Percentiles rank a stretch among this genome's conserved stretches.
These are phyloP conservation scores for Coemansia sp. DNA, from an alignment of 192 early-diverging fungal species.

Conservation along the genomic window DNA sequence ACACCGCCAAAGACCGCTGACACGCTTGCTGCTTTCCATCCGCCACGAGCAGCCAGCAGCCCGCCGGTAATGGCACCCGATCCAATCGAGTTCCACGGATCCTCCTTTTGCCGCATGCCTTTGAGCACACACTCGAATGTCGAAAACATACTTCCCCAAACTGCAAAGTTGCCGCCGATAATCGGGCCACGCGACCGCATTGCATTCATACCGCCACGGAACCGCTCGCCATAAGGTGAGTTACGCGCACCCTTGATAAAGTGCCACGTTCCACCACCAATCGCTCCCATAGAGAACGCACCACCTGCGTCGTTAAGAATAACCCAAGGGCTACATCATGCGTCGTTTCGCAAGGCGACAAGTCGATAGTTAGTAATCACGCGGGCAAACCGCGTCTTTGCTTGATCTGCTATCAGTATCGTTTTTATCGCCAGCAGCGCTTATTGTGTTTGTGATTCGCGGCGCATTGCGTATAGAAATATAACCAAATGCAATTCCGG, in stretches of 20 bases:
- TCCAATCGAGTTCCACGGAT: slow-evolving; percentile 96
- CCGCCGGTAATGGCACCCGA: slow-evolving; percentile 95
- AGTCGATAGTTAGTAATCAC: not conserved
- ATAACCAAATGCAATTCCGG: not conserved
- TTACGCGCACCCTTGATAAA: slow-evolving; percentile 98
- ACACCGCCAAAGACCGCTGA: slow-evolving; percentile 91
- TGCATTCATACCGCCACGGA: slow-evolving; percentile 78
- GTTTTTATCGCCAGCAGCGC: not conserved
- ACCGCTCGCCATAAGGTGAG: slow-evolving; percentile 92
- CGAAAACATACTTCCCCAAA: slow-evolving; percentile 98
- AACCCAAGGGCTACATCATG: slow-evolving; percentile 66
- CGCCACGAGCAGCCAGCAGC: slow-evolving; percentile 83
- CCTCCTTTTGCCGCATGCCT: slow-evolving; percentile 94
- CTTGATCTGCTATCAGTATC: not conserved
- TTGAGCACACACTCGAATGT: slow-evolving; percentile 95
- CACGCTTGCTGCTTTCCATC: slow-evolving; percentile 68
- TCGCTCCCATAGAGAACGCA: slow-evolving; percentile 94
- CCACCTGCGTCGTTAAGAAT: slow-evolving; percentile 81
- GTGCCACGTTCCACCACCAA: slow-evolving; percentile 96
- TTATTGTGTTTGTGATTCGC: not conserved
- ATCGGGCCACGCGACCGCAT: slow-evolving; percentile 94
- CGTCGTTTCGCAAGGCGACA: not conserved
- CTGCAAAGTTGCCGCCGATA: slow-evolving; percentile 97
- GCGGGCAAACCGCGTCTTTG: not conserved
- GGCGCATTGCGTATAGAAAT: not conserved